phyloP scores from a whole-genome alignment of 2,329 filamentous ascomycete species.

The Proliferodiscus dingleyae region DNA sequence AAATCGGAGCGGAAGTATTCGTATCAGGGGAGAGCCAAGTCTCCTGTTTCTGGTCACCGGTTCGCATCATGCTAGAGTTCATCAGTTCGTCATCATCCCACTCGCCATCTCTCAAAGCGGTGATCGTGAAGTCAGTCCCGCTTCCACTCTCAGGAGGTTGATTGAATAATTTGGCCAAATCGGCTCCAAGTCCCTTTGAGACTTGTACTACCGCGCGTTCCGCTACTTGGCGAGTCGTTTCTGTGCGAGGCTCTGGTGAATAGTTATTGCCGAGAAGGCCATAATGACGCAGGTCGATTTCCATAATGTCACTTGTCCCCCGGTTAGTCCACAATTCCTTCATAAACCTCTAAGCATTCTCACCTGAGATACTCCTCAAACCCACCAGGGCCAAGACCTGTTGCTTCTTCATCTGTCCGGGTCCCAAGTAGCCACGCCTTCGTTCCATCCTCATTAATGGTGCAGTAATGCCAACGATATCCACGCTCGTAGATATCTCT shows the following conservation, averaged over 20 bases:
- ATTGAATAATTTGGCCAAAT: constrained; percentile 84
- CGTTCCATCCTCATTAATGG: constrained; percentile 89
- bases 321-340: background rate
- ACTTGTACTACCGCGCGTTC: constrained; percentile 44
- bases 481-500: constrained; percentile 86
- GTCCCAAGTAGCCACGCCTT: constrained; percentile 97
- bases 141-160: constrained; percentile 77
- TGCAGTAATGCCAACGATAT: constrained; percentile 99
- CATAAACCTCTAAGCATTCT: constrained; percentile 8
- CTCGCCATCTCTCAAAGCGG: constrained; percentile 76
- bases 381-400: constrained; percentile 61
- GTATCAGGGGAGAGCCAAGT: constrained; percentile 58
- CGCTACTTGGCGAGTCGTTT: constrained; percentile 44
- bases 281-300: constrained; percentile 87
- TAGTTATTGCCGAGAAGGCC: constrained; percentile 81
- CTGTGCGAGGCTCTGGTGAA: constrained; percentile 47
- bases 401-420: constrained; percentile 64
- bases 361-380: constrained; percentile 80
- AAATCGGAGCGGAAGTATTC: constrained; percentile 74
- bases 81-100: constrained; percentile 56
- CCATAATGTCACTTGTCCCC: constrained; percentile 64
- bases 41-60: constrained; percentile 34
- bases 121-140: constrained; percentile 86
- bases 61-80: constrained; percentile 45
- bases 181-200: constrained; percentile 70